Conservation (phyloP, 768 basidiomycete species). For the Pleurotus eryngii region DNA sequence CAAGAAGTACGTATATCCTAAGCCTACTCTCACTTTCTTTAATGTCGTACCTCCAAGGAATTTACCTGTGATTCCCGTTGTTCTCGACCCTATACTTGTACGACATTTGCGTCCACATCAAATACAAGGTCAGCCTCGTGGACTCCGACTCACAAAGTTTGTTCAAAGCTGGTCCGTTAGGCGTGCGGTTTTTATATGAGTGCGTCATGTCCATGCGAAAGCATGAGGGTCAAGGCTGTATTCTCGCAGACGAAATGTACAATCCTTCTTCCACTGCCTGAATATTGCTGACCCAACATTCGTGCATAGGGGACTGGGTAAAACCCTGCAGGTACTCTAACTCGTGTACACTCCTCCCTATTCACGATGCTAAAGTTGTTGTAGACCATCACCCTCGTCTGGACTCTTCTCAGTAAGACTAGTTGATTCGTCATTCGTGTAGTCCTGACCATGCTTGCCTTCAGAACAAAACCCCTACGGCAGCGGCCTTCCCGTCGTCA, state of each 20-base stretch:
- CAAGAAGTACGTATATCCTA: conserved; percentile 49
- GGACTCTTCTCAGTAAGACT: conserved; percentile 83
- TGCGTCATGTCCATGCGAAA: conserved; percentile 92
- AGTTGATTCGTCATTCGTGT: not conserved
- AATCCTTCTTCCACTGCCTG: conserved; percentile 9
- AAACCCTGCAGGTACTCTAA: conserved; percentile 70
- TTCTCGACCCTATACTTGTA: conserved; percentile 84
- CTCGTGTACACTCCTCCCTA: too few relatives aligned
- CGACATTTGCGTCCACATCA: conserved; percentile 85
- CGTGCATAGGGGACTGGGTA: conserved; percentile 82
- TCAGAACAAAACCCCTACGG: conserved; percentile 84
- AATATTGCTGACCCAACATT: not conserved
- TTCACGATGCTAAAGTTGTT: not conserved
- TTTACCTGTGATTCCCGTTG: conserved; percentile 70
- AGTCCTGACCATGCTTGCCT: not conserved
- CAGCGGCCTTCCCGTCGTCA: conserved; percentile 49
- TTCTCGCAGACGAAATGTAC: conserved; percentile 96
- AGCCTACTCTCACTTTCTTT: not conserved
- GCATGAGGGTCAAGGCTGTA: conserved; percentile 91
- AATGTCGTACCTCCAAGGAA: conserved; percentile 37
- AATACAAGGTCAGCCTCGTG: conserved; percentile 58
- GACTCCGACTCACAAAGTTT: not conserved
- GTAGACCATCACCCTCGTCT: conserved; percentile 87
- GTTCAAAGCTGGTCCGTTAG: conserved; percentile 26
- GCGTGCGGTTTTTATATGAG: conserved; percentile 90